Evolutionary conservation across 768 basidiomycete genomes (phyloP).

Genomic region (Hysterangium stoloniferum): DNA sequence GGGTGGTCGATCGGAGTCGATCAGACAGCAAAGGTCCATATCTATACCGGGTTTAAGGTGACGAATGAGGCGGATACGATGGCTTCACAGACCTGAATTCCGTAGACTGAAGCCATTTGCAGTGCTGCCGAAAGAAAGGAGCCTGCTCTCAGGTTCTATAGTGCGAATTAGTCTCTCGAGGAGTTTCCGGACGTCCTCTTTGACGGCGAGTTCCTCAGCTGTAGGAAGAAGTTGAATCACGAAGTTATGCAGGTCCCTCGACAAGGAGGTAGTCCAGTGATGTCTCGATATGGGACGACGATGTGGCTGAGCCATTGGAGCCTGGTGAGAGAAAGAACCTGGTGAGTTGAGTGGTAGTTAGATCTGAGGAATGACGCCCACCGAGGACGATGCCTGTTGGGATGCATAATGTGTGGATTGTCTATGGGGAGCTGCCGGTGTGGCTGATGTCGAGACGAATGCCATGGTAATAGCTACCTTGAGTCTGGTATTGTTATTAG

Average conservation of each 20-base stretch:
- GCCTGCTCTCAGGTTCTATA: conserved; percentile 83
- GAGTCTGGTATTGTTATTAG: too few relatives aligned
- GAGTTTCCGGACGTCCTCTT: conserved; percentile 92
- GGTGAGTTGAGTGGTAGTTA: not conserved
- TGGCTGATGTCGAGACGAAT: not conserved
- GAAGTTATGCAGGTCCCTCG: conserved; percentile 41
- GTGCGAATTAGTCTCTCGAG: conserved; percentile 93
- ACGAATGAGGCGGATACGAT: not conserved
- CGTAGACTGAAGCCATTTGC: conserved; percentile 96
- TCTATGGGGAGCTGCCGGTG: not conserved
- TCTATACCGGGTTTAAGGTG: conserved; percentile 39
- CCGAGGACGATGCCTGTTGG: not conserved
- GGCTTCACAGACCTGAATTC: conserved; percentile 64
- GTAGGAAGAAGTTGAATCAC: conserved; percentile 89
- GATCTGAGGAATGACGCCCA: not conserved
- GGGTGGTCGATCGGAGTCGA: conserved; percentile 75
- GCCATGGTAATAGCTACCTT: too few relatives aligned
- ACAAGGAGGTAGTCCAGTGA: conserved; percentile 5
- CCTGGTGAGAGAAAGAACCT: not conserved
- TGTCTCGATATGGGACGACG: conserved; percentile 6
- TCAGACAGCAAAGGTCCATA: conserved; percentile 97
- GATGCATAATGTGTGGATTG: conserved; percentile 2
- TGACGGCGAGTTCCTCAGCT: conserved; percentile 82
- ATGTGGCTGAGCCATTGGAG: not conserved
- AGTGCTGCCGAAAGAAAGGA: conserved; percentile 93